Evolutionary conservation across 2,329 filamentous ascomycete genomes (phyloP).

Genomic region (Bertia moriformis): DNA sequence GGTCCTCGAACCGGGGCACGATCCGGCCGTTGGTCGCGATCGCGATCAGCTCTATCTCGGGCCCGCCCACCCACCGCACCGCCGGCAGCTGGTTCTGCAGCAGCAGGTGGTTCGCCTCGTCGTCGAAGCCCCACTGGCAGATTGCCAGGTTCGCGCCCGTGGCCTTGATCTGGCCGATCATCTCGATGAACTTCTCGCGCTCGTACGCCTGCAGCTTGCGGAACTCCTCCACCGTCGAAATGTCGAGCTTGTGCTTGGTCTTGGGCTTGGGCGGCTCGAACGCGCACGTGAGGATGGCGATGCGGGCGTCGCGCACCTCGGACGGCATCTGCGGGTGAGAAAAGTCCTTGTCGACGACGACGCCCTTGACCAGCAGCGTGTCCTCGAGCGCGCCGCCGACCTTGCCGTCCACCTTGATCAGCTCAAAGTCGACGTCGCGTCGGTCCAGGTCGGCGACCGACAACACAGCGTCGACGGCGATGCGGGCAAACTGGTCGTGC

Average conservation of each 20-base stretch:
- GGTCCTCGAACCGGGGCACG: constrained; percentile 89
- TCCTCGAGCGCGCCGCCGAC: constrained; percentile 89
- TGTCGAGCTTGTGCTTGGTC: constrained; percentile 98
- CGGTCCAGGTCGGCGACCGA: constrained; percentile 91
- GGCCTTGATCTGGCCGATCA: constrained; percentile 97
- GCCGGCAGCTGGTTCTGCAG: constrained; percentile 92
- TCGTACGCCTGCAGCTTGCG: constrained; percentile 95
- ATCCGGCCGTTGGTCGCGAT: constrained; percentile 98
- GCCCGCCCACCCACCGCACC: constrained; percentile 93
- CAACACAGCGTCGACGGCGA: constrained; percentile 90
- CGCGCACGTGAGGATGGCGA: constrained; percentile 92
- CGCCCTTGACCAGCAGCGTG: constrained; percentile 85
- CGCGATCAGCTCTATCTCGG: constrained; percentile 94
- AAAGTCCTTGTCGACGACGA: constrained; percentile 99
- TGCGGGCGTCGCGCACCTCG: constrained; percentile 86
- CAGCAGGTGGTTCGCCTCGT: constrained; percentile 93
- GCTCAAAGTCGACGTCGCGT: constrained; percentile 94
- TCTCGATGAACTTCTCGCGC: constrained; percentile 89
- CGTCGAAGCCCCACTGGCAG: constrained; percentile 98
- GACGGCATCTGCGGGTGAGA: constrained; percentile 98
- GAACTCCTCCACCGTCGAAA: constrained; percentile 93
- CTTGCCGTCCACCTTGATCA: constrained; percentile 99
- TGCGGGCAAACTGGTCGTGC: constrained; percentile 93
- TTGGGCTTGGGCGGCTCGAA: constrained; percentile 99
- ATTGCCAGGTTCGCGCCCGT: constrained; percentile 94